phyloP scores from a whole-genome alignment of 78 protist species.

The Ministeria vibrans region DNA sequence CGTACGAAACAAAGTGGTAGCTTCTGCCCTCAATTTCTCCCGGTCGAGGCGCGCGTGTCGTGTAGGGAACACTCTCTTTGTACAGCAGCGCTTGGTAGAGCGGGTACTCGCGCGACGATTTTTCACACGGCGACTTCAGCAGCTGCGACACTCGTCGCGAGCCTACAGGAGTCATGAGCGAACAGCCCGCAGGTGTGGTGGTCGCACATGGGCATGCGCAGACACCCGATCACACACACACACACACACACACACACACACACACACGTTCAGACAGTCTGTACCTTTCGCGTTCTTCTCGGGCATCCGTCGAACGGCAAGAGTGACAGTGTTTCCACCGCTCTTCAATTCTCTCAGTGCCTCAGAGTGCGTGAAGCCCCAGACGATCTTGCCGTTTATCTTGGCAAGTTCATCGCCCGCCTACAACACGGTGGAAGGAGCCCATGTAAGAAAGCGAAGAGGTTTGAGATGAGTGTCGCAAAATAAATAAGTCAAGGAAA shows the following conservation, averaged over 20 bases:
- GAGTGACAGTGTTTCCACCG: not conserved
- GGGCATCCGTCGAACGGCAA: not conserved
- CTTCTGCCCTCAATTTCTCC: slow-evolving; percentile 3
- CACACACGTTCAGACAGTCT: not conserved
- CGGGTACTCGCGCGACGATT: not conserved
- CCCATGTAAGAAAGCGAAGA: not conserved
- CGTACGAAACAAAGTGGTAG: slow-evolving; percentile 18
- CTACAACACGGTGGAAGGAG: not conserved
- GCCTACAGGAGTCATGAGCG: not conserved
- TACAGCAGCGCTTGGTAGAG: not conserved
- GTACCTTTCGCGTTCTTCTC: too few relatives aligned
- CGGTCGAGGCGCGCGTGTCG: slow-evolving; percentile 22
- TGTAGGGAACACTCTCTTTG: not conserved
- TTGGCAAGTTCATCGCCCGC: not conserved
- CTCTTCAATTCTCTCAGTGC: not conserved
- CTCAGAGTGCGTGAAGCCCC: not conserved
- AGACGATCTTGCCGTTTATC: not conserved
- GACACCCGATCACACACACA: not conserved
- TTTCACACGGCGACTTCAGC: not conserved
- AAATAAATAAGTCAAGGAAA: too few relatives aligned
- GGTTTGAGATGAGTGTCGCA: too few relatives aligned
- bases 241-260: not conserved
- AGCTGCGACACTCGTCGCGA: not conserved
- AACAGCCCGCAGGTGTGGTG: not conserved
- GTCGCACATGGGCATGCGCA: not conserved